phyloP scores from a whole-genome alignment of 2,329 filamentous ascomycete genomes.

The Byssoonygena ceratinophila region DNA sequence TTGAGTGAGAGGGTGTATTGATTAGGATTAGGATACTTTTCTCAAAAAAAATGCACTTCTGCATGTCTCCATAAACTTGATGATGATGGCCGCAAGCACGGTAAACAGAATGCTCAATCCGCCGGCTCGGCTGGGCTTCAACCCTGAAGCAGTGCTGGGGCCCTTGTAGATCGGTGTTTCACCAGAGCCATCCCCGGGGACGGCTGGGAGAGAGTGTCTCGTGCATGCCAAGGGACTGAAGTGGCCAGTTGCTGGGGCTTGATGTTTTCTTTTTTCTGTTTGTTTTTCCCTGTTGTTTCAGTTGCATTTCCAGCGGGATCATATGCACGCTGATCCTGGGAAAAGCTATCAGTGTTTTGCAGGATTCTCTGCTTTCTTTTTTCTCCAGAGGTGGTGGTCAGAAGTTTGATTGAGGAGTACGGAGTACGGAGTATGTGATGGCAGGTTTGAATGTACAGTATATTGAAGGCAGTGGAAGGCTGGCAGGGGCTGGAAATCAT shows the following conservation, averaged over 20 bases:
- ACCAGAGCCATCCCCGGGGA: background rate
- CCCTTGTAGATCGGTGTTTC: background rate
- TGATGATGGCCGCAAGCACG: background rate
- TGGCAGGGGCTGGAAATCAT: no score
- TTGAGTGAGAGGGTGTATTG: slow-evolving; percentile 1
- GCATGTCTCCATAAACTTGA: background rate
- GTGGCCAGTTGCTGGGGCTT: background rate
- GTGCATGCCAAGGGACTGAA: background rate
- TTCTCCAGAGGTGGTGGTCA: no score
- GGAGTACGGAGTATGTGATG: no score
- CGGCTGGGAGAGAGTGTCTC: background rate
- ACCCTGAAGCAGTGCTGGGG: no score
- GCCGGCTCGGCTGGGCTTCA: background rate
- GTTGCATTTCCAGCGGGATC: background rate
- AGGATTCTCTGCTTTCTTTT: background rate
- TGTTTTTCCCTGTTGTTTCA: background rate
- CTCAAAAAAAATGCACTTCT: slow-evolving; percentile 4
- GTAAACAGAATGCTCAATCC: background rate
- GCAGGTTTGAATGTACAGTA: no score
- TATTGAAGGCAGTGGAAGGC: no score
- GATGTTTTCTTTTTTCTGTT: background rate
- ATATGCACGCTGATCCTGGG: background rate
- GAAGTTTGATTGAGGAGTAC: no score
- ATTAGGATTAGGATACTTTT: background rate
- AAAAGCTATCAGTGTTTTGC: background rate